These are phyloP conservation scores for Eucalyptus sp. DNA, from an alignment of 345 rosid genomes.

Conservation along the genomic window DNA sequence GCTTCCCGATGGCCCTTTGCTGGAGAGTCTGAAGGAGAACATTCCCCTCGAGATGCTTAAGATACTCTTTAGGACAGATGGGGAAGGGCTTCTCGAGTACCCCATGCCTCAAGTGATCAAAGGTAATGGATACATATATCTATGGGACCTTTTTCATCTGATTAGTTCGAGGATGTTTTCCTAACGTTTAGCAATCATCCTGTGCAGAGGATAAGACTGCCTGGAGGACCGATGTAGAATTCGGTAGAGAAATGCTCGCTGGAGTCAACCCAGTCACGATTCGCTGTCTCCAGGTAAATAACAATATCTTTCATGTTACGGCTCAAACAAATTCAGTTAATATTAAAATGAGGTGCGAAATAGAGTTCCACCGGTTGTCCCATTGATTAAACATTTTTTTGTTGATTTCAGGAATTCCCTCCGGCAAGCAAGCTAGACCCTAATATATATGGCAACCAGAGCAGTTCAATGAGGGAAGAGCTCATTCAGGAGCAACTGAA, in stretches of 20 bases:
- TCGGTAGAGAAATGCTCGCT: slow-evolving; percentile 9
- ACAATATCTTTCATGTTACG: background rate
- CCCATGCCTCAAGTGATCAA: slow-evolving; percentile 21
- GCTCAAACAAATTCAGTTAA: background rate
- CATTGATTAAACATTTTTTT: background rate
- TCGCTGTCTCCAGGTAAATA: background rate
- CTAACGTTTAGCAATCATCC: background rate
- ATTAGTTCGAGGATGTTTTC: background rate
- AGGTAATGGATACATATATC: background rate
- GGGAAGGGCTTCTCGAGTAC: slow-evolving; percentile 8
- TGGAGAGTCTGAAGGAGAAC: slow-evolving; percentile 1
- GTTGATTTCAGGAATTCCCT: slow-evolving; percentile 18
- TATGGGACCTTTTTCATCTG: background rate
- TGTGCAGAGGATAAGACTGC: slow-evolving; percentile 17
- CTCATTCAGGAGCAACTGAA: slow-evolving; percentile 39
- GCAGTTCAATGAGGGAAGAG: slow-evolving; percentile 13
- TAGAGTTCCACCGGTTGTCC: background rate
- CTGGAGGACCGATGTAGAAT: slow-evolving; percentile 41
- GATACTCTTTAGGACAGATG: slow-evolving; percentile 16
- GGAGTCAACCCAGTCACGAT: background rate
- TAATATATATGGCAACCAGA: slow-evolving; percentile 12
- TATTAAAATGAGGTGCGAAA: background rate
- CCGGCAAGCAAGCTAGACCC: slow-evolving; percentile 15
- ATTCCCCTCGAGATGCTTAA: slow-evolving; percentile 25
- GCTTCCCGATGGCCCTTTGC: slow-evolving; percentile 3